Evolutionary conservation across 2,329 filamentous ascomycete genomes (phyloP).

Genomic region (Claviceps paspali): DNA sequence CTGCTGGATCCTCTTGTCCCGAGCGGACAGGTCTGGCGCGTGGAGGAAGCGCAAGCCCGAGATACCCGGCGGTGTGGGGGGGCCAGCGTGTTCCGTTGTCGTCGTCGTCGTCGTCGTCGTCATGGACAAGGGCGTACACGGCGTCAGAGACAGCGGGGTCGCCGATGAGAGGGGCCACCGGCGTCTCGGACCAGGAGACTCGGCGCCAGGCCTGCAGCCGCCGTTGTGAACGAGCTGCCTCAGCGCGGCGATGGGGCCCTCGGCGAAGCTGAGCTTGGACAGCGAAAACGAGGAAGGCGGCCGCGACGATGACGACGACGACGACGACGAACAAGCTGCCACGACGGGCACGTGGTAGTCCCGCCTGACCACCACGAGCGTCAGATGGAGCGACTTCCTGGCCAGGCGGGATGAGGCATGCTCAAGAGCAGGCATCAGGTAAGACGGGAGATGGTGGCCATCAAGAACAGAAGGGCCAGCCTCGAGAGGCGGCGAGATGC

Average conservation of each 20-base stretch:
- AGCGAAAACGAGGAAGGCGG: constrained; percentile 8
- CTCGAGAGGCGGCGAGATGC: constrained; percentile 48
- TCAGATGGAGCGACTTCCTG: constrained; percentile 39
- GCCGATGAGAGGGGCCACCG: constrained; percentile 23
- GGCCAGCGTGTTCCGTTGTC: constrained; percentile 15
- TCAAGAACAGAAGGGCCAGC: constrained; percentile 45
- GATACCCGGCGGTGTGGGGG: constrained; percentile 23
- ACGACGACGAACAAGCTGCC: constrained; percentile 10
- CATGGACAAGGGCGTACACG: constrained; percentile 26
- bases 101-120: constrained; percentile 5
- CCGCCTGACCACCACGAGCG: constrained; percentile 39
- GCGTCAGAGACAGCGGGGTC: constrained; percentile 30
- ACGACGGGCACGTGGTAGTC: constrained; percentile 38
- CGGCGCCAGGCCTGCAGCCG: constrained; percentile 9
- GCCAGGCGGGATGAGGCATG: constrained; percentile 41
- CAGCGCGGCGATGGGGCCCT: constrained; percentile 17
- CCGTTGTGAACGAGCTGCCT: constrained; percentile 17
- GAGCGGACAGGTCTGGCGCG: constrained; percentile 27
- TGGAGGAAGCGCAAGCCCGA: constrained; percentile 38
- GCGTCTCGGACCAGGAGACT: constrained; percentile 14
- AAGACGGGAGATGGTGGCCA: constrained; percentile 39
- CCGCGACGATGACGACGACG: constrained; percentile 3
- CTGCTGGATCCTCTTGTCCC: constrained; percentile 32
- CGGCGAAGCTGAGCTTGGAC: constrained; percentile 6
- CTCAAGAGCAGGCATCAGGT: constrained; percentile 39